Evolutionary conservation across 345 rosid genomes (phyloP).

Genomic region (Punica granatum): DNA sequence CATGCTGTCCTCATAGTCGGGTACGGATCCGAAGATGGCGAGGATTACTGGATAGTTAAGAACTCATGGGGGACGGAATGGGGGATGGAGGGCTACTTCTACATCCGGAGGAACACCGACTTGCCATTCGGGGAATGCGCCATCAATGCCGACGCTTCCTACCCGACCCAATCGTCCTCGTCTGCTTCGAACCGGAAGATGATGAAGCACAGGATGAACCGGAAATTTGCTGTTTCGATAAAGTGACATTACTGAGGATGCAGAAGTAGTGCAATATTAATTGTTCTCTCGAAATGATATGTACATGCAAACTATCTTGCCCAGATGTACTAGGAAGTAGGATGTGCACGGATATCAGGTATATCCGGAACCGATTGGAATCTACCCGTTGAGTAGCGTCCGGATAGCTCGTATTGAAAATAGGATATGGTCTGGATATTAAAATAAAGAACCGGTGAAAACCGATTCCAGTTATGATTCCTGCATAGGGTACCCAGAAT

Average conservation of each 20-base stretch:
- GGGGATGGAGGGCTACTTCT: constrained; percentile 58
- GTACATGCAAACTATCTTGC: too few species aligned
- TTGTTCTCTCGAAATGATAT: too few species aligned
- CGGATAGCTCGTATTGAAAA: too few species aligned
- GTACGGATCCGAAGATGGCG: constrained; percentile 47
- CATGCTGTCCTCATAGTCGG: constrained; percentile 75
- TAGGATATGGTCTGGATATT: too few species aligned
- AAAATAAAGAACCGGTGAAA: too few species aligned
- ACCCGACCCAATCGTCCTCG: constrained; percentile 48
- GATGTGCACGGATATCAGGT: too few species aligned
- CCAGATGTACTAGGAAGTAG: too few species aligned
- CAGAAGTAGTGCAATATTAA: too few species aligned
- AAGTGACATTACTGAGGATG: neutral
- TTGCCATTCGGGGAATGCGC: constrained; percentile 46
- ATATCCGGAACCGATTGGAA: too few species aligned
- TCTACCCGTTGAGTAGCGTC: too few species aligned
- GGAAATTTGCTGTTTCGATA: neutral
- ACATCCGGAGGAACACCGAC: constrained; percentile 30
- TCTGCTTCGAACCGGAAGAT: constrained; percentile 15
- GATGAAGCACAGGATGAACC: neutral
- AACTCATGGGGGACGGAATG: constrained; percentile 77
- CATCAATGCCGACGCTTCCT: constrained; percentile 58
- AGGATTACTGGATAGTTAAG: constrained; percentile 73
- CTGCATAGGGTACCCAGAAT: too few species aligned
- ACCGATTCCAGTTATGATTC: too few species aligned